A percentile compares a stretch with the other conserved stretches of the same genome.
Evolutionary conservation across 75 land plant genomes (phyloP).

Genomic region (Pinus taeda): DNA sequence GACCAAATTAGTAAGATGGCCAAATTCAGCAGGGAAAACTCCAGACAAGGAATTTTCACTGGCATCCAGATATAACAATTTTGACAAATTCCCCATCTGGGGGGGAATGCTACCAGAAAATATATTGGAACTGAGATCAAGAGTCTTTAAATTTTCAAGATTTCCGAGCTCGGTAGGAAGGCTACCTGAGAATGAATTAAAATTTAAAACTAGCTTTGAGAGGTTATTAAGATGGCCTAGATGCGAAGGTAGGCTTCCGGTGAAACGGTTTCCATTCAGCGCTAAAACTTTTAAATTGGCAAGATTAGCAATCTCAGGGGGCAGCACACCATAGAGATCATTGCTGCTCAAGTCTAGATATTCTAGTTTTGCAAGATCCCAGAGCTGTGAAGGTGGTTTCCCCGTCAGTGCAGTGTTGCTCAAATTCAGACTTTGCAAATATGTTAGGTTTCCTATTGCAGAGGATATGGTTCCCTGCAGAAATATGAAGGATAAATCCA

Average conservation of each 20-base stretch:
- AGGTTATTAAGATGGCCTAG: conserved; percentile 28
- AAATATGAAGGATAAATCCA: conserved; percentile 24
- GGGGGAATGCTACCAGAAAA: conserved; percentile 47
- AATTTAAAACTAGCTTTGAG: conserved; percentile 21
- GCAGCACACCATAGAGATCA: conserved; percentile 32
- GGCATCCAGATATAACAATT: conserved; percentile 29
- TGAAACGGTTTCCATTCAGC: conserved; percentile 22
- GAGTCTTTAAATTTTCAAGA: conserved; percentile 26
- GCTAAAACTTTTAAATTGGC: conserved; percentile 16
- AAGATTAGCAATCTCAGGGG: conserved; percentile 19
- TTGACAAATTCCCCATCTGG: conserved; percentile 26
- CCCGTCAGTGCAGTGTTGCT: conserved; percentile 52
- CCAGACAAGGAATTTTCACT: conserved; percentile 54
- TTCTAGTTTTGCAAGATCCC: conserved; percentile 24
- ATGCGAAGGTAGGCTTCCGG: conserved; percentile 25
- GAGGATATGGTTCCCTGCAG: conserved; percentile 33
- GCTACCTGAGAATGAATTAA: conserved; percentile 42
- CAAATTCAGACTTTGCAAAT: conserved; percentile 40
- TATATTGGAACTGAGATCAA: conserved; percentile 40
- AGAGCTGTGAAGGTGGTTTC: conserved; percentile 32
- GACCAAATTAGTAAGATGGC: conserved; percentile 24
- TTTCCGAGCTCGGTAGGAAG: conserved; percentile 49
- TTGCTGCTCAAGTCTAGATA: conserved; percentile 37
- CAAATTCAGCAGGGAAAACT: conserved; percentile 37
- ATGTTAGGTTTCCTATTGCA: conserved; percentile 24